Conservation (phyloP, 2,329 filamentous ascomycete genomes). For the Verticillium tricorpus region DNA sequence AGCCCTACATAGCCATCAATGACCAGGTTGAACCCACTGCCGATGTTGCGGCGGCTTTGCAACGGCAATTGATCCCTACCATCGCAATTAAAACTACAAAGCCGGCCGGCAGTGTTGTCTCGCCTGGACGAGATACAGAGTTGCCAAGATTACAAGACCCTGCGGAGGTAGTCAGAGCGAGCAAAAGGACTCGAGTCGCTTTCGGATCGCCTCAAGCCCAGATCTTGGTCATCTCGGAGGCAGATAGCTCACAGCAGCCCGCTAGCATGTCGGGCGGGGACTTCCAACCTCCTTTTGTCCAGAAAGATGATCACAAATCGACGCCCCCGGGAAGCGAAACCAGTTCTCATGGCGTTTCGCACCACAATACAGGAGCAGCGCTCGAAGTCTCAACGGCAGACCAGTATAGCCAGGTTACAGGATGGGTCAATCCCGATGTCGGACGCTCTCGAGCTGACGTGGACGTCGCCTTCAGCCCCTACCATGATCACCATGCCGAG, state of each 20-base stretch:
- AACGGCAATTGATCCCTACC: not conserved
- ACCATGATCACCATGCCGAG: too few species aligned
- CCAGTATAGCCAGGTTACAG: too few species aligned
- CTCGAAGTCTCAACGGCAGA: too few species aligned
- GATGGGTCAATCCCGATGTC: too few species aligned
- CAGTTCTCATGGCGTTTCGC: too few species aligned
- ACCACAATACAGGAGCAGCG: too few species aligned
- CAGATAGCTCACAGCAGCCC: not conserved
- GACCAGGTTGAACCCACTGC: not conserved
- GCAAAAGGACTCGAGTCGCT: not conserved
- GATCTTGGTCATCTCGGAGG: too few species aligned
- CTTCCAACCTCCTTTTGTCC: too few species aligned
- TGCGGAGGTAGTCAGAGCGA: not conserved
- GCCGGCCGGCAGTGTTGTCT: not conserved
- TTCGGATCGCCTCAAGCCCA: not conserved
- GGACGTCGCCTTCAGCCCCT: too few species aligned
- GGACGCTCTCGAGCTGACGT: too few species aligned
- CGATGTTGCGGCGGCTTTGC: not conserved
- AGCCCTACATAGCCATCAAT: not conserved
- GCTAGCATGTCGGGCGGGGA: too few species aligned
- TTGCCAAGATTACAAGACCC: not conserved
- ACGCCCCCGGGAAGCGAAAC: too few species aligned
- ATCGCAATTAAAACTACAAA: not conserved
- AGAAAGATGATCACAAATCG: not conserved
- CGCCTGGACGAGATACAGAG: not conserved